Percentiles rank a stretch among this genome's conserved stretches.
Conservation (phyloP, 495 filamentous ascomycete species). For the Echria macrotheca region DNA sequence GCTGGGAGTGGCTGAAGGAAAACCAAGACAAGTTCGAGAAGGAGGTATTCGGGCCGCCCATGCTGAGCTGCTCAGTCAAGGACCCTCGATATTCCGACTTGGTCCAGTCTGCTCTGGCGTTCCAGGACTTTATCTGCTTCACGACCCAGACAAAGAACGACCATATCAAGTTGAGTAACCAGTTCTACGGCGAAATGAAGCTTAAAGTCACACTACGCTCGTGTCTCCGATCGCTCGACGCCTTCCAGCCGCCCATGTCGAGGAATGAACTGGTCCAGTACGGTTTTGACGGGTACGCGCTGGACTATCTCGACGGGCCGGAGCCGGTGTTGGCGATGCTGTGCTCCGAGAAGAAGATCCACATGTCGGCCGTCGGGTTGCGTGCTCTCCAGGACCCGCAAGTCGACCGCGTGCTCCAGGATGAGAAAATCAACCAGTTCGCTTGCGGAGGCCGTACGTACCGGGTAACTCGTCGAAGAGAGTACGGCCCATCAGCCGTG, state of each 20-base stretch:
- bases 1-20: conserved; percentile 74
- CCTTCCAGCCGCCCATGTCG: conserved; percentile 52
- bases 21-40: conserved; percentile 70
- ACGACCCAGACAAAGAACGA: conserved; percentile 70
- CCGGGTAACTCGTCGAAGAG: conserved; percentile 55
- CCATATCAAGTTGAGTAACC: conserved; percentile 60
- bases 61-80: conserved; percentile 75
- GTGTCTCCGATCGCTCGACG: conserved; percentile 40
- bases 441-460: conserved; percentile 57
- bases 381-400: conserved; percentile 58
- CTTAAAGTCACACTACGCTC: conserved; percentile 63
- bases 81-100: conserved; percentile 66
- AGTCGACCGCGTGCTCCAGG: conserved; percentile 51
- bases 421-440: conserved; percentile 50
- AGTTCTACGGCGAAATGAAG: conserved; percentile 48
- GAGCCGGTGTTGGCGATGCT: conserved; percentile 84
- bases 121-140: conserved; percentile 62
- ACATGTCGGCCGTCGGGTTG: conserved; percentile 59
- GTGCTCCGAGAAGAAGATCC: conserved; percentile 59
- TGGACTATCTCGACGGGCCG: conserved; percentile 73
- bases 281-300: conserved; percentile 75
- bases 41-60: conserved; percentile 78
- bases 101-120: conserved; percentile 65
- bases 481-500: conserved; percentile 65
- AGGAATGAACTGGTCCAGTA: conserved; percentile 45